Evolutionary conservation across 1,139 yeast species (phyloP).

Genomic region (Magnusiomyces starmeri): DNA sequence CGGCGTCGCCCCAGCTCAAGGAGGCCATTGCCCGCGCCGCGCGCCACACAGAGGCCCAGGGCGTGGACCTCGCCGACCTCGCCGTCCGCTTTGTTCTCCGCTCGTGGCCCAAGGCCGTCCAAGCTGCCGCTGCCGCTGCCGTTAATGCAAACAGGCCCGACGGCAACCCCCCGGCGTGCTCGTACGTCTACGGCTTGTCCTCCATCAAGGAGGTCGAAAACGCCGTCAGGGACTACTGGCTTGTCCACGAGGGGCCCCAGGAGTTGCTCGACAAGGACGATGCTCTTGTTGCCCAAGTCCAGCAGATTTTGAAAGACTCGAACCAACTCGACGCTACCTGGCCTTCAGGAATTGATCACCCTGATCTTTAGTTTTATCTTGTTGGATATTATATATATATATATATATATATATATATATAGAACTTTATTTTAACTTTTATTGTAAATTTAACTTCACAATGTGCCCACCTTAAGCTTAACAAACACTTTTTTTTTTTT

Average conservation of each 20-base stretch:
- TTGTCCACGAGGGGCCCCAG: constrained; percentile 30
- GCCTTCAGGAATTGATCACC: constrained; percentile 54
- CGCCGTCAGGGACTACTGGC: constrained; percentile 55
- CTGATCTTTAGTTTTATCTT: background rate
- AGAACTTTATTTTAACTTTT: too few relatives aligned
- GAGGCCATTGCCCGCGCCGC: constrained; percentile 51
- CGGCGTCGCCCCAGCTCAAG: constrained; percentile 59
- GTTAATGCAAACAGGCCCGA: too few relatives aligned
- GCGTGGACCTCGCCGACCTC: constrained; percentile 67
- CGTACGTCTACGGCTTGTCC: constrained; percentile 72
- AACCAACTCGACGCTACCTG: constrained; percentile 58
- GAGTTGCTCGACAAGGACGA: constrained; percentile 38
- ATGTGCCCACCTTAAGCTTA: too few relatives aligned
- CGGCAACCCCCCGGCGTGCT: constrained; percentile 18
- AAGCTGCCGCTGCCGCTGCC: background rate
- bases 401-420: background rate
- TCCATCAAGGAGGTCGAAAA: constrained; percentile 51
- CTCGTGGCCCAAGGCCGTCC: constrained; percentile 40
- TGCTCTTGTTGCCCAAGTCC: constrained; percentile 40
- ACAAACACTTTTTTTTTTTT: constrained; percentile 1
- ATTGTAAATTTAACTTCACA: too few relatives aligned
- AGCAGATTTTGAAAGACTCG: constrained; percentile 38
- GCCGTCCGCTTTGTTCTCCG: constrained; percentile 71
- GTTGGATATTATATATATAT: background rate
- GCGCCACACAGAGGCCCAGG: constrained; percentile 34